phyloP scores from a whole-genome alignment of 73 alveolate genomes.

The Stentor roeselii region DNA sequence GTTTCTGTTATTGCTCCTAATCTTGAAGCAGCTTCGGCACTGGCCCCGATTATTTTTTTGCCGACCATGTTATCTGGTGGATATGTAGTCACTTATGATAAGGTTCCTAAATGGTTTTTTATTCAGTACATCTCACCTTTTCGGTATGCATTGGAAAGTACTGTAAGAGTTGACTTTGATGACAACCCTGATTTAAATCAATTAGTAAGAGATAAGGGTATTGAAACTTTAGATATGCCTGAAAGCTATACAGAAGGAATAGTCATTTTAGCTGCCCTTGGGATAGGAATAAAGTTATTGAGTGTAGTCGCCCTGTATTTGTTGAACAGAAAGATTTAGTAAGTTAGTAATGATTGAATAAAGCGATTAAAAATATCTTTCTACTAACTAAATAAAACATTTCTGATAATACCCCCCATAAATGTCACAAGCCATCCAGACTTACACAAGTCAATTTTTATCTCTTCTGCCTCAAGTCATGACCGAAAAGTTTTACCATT shows the following conservation, averaged over 20 bases:
- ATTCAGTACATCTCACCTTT: neutral
- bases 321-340: too few relatives aligned
- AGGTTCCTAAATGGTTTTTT: neutral
- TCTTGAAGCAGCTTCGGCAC: neutral
- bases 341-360: too few relatives aligned
- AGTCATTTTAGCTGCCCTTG: neutral
- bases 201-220: neutral
- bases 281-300: too few relatives aligned
- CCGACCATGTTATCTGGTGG: neutral
- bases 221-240: neutral
- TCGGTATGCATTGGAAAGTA: neutral
- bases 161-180: neutral
- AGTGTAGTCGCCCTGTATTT: neutral
- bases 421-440: too few relatives aligned
- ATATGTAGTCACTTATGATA: neutral
- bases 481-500: too few relatives aligned
- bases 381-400: too few relatives aligned
- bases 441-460: too few relatives aligned
- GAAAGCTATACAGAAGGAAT: neutral
- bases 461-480: too few relatives aligned
- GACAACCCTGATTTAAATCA: neutral
- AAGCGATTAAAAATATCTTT: too few relatives aligned
- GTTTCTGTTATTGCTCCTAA: neutral
- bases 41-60: neutral
- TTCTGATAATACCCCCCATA: too few relatives aligned